These are phyloP conservation scores for Aureobasidium sp. DNA, from an alignment of 2,329 filamentous ascomycete species.

Conservation along the genomic window DNA sequence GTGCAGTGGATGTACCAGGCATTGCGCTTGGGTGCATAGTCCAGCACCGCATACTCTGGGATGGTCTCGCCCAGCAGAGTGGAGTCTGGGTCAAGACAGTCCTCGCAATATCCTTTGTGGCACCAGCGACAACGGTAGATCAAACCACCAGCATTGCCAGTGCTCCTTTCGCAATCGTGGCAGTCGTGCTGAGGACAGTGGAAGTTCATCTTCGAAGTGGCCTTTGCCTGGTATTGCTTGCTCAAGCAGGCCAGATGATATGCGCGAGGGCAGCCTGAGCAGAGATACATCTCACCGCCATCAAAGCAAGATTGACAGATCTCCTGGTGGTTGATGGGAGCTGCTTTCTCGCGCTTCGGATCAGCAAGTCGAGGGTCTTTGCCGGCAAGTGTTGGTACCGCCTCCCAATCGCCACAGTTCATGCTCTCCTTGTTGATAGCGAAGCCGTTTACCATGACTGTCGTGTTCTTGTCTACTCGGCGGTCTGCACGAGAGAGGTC, in stretches of 20 bases:
- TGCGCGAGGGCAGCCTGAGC: slow-evolving; percentile 44
- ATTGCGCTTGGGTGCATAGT: slow-evolving; percentile 32
- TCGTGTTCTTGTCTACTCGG: slow-evolving; percentile 48
- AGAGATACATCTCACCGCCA: slow-evolving; percentile 39
- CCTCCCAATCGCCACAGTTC: slow-evolving; percentile 45
- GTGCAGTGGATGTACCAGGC: slow-evolving; percentile 47
- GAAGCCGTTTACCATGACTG: slow-evolving; percentile 48
- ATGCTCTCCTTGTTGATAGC: slow-evolving; percentile 49
- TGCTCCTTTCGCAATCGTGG: slow-evolving; percentile 43
- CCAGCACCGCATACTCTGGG: slow-evolving; percentile 44
- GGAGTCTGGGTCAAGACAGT: slow-evolving; percentile 45
- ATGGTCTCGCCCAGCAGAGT: slow-evolving; percentile 44
- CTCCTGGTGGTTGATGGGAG: slow-evolving; percentile 38
- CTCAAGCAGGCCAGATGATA: slow-evolving; percentile 46
- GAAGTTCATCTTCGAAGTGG: slow-evolving; percentile 34
- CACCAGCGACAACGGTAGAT: slow-evolving; percentile 49
- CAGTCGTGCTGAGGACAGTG: slow-evolving; percentile 50
- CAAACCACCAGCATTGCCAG: slow-evolving; percentile 39
- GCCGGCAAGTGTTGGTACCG: slow-evolving; percentile 48
- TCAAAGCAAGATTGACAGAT: slow-evolving; percentile 46
- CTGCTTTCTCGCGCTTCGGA: slow-evolving; percentile 40
- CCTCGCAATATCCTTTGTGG: slow-evolving; percentile 47
- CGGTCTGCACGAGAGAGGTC: slow-evolving; percentile 36
- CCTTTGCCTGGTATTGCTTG: slow-evolving; percentile 30
- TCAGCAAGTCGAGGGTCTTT: slow-evolving; percentile 46